Evolutionary conservation across 139 green algal genomes (phyloP), one percentile per base, ranked within the genome.

Genomic region (Nannochloris sp.): DNA sequence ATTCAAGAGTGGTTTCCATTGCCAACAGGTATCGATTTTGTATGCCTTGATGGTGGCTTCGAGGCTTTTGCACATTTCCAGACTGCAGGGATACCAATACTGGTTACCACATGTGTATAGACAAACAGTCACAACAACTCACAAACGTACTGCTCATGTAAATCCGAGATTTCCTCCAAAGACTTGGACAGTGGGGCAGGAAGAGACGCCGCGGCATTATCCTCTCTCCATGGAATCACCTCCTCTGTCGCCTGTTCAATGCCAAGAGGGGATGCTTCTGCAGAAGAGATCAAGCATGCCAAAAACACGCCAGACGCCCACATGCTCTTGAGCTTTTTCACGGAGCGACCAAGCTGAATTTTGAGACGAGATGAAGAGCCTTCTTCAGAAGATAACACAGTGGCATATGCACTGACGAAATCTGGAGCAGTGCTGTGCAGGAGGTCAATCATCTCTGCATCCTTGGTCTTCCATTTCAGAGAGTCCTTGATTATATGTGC

Each of bases 391-490:
- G 46, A 55, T 14, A 25, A 14, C 12, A 85, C 67, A 30, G 45
- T 40, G 29, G 50, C 28, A 31, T 73, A 63, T 10, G 82, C 51
- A 4, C 59, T 23, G 33, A 79, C 48, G 25, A 90, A 69, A 17
- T 78, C 56, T 2, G 64, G 62, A 0, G 74, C 82, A 2, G 66
- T 63, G 14, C 56, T 56, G 20, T 88, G 80, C 59, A 91, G 57
- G 11, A 64, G 31, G 9, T 64, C 70, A 33, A 82, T 72, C 8
- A 49, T 51, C 1, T 85, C 77, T 3, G 46, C 68, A 28, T 87
- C 79, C 69, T 88, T 90, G 23, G 67, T 73, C 10, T 72, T 68
- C 85, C 84, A 89, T 63, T 92, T 93, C 55, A 93, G 68, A 0
- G 79, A 75, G 53, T 89, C 80, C 3, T 77, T 62, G 26, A 93